phyloP scores from a whole-genome alignment of 129 eudicot genomes.

The Artemisia argyi region DNA sequence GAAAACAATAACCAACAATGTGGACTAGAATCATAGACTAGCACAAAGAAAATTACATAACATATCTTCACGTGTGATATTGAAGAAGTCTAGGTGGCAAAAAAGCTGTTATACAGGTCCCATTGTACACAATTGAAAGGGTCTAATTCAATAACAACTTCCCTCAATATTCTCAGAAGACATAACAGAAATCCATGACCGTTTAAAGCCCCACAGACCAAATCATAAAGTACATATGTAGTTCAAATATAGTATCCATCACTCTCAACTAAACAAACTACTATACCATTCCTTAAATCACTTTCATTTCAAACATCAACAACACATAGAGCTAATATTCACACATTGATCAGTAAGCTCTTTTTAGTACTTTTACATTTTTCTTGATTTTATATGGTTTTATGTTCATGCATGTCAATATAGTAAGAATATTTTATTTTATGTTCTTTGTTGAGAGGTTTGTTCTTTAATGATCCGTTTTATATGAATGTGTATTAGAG shows the following conservation, averaged over 20 bases:
- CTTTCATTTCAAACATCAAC: background rate
- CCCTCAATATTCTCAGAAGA: background rate
- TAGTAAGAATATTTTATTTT: too few species aligned
- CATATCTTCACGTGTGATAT: too few species aligned
- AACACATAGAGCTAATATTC: background rate
- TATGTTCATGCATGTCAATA: too few species aligned
- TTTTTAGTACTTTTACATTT: background rate
- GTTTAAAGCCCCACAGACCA: background rate
- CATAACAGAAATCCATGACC: background rate
- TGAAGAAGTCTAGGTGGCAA: too few species aligned
- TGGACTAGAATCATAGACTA: too few species aligned
- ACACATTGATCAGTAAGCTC: background rate
- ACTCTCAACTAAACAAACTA: background rate
- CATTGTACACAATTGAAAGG: background rate
- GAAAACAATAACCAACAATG: too few species aligned
- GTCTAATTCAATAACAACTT: slow-evolving; percentile 1
- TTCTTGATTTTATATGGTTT: background rate
- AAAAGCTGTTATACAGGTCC: background rate
- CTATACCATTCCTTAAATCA: background rate
- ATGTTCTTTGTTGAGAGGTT: too few species aligned
- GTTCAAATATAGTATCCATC: background rate
- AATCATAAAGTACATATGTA: background rate
- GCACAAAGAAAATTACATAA: too few species aligned
- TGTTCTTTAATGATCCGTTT: too few species aligned
- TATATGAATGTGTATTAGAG: too few species aligned